phyloP scores from a whole-genome alignment of 805 yeast genomes.

The Candida methanosorbosa region DNA sequence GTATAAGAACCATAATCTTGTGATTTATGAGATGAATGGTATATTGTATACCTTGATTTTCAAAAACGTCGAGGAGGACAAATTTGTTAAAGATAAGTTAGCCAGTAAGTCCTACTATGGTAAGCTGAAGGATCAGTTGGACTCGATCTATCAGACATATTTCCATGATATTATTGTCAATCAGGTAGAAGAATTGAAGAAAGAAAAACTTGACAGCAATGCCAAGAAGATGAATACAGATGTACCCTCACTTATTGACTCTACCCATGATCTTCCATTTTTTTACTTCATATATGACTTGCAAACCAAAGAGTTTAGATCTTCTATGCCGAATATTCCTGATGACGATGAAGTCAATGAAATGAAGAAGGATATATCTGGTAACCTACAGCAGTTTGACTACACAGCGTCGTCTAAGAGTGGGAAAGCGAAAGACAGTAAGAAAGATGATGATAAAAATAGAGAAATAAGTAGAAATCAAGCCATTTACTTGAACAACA shows the following conservation, averaged over 20 bases:
- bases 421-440: no score
- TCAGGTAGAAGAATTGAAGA: conserved; percentile 13
- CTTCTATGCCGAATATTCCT: conserved; percentile 21
- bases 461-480: no score
- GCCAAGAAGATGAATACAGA: background rate
- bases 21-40: conserved; percentile 23
- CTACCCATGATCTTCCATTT: no score
- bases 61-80: conserved; percentile 1
- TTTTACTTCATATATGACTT: conserved; percentile 15
- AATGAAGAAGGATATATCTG: conserved; percentile 7
- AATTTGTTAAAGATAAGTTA: background rate
- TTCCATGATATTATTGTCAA: conserved; percentile 17
- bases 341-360: conserved; percentile 12
- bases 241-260: no score
- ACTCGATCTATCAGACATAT: conserved; percentile 12
- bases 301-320: conserved; percentile 9
- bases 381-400: no score
- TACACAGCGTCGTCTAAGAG: no score
- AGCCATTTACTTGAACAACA: no score
- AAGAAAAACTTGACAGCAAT: background rate
- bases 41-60: conserved; percentile 16
- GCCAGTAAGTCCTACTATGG: conserved; percentile 6
- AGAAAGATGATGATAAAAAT: no score
- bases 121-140: conserved; percentile 9
- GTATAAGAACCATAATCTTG: conserved; percentile 5